These are phyloP conservation scores for Xerocomus spinulosus DNA, from an alignment of 768 basidiomycete species.

Conservation along the genomic window DNA sequence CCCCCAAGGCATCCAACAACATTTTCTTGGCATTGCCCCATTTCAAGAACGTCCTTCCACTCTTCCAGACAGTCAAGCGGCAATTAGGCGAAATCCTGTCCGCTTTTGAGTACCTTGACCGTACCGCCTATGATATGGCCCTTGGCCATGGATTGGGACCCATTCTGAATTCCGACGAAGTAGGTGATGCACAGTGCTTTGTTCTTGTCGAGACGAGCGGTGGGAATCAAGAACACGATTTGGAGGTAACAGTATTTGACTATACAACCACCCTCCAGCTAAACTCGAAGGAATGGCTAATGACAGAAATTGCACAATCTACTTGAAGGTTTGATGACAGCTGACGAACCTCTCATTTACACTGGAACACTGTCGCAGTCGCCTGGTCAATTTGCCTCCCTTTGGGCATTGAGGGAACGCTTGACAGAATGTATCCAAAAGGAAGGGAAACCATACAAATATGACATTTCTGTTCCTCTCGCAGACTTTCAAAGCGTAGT, in stretches of 20 bases:
- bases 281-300: background rate
- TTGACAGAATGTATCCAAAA: conserved; percentile 91
- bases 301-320: conserved; percentile 81
- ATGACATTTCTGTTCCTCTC: conserved; percentile 89
- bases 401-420: conserved; percentile 92
- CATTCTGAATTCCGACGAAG: conserved; percentile 67
- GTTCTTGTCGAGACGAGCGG: conserved; percentile 94
- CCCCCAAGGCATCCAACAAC: conserved; percentile 82
- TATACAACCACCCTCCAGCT: conserved; percentile 7
- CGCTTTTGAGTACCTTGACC: conserved; percentile 95
- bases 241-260: conserved; percentile 55
- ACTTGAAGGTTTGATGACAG: conserved; percentile 71
- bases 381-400: conserved; percentile 78
- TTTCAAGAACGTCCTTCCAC: conserved; percentile 81
- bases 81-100: conserved; percentile 93
- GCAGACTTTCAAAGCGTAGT: conserved; percentile 84
- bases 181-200: conserved; percentile 79
- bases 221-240: conserved; percentile 87
- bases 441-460: conserved; percentile 95
- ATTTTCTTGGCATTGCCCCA: conserved; percentile 85
- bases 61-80: conserved; percentile 76
- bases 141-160: conserved; percentile 79
- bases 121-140: conserved; percentile 78
- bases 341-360: conserved; percentile 71
- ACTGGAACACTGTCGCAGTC: conserved; percentile 92